Evolutionary conservation across 208 protist genomes (phyloP).

Genomic region (Leishmania tarentolae): DNA sequence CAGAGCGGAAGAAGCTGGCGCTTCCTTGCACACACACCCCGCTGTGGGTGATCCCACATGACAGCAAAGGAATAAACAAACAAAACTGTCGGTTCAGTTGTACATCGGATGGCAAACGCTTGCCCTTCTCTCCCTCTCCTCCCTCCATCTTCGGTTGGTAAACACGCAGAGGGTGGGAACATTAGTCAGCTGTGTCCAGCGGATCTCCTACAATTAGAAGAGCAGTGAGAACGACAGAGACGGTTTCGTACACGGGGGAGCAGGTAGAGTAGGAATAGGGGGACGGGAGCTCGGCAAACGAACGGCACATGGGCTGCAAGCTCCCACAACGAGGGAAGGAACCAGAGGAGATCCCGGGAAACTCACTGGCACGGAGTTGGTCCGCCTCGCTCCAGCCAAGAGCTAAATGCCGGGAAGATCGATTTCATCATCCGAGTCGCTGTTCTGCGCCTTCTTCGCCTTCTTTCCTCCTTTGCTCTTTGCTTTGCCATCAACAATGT

Average conservation of each 20-base stretch:
- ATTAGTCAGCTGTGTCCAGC: neutral
- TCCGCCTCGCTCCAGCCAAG: neutral
- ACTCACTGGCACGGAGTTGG: neutral
- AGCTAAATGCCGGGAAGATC: slow-evolving; percentile 71
- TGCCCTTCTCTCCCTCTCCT: neutral
- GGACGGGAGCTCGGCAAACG: too few species aligned
- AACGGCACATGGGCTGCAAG: neutral
- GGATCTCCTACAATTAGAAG: neutral
- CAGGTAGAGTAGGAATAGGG: neutral
- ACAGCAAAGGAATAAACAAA: neutral
- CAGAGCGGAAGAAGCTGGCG: neutral
- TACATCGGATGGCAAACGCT: neutral
- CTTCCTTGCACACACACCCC: neutral
- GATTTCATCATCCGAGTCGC: slow-evolving; percentile 76
- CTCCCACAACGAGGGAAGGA: neutral
- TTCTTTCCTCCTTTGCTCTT: slow-evolving; percentile 13
- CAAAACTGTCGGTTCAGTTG: neutral
- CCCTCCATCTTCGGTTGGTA: neutral
- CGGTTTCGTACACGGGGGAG: neutral
- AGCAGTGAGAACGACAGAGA: neutral
- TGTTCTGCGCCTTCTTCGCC: slow-evolving; percentile 38
- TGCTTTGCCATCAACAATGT: slow-evolving; percentile 31
- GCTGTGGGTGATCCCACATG: neutral
- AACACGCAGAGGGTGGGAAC: neutral
- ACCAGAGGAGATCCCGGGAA: neutral